phyloP scores from a whole-genome alignment of 1,284 basidiomycete species.

The Kalmanozyma brasiliensis region DNA sequence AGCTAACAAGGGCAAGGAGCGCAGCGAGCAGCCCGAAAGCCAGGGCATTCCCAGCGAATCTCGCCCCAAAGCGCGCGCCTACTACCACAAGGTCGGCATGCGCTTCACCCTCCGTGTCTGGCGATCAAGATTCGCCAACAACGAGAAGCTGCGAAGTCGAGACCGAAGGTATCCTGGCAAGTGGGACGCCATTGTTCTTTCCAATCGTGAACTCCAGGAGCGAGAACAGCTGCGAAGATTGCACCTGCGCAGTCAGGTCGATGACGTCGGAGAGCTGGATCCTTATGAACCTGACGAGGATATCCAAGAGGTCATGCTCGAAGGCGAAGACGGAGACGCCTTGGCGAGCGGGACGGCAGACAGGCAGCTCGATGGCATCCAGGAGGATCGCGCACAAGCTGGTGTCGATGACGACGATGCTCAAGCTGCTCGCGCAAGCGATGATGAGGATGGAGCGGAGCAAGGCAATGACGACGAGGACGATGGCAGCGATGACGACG shows the following conservation, averaged over 20 bases:
- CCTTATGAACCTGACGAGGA: conserved; percentile 53
- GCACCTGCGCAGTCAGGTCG: conserved; percentile 46
- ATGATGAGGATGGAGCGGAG: conserved; percentile 13
- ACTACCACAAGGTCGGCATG: conserved; percentile 64
- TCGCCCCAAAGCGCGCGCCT: conserved; percentile 50
- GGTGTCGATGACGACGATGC: conserved; percentile 24
- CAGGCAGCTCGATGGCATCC: conserved; percentile 3
- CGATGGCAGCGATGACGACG: conserved; percentile 37
- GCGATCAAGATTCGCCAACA: conserved; percentile 50
- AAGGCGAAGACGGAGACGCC: conserved; percentile 4
- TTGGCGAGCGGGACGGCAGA: conserved; percentile 9
- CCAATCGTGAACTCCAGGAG: conserved; percentile 50
- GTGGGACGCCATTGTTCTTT: conserved; percentile 57
- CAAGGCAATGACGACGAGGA: conserved; percentile 27
- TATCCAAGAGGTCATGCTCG: conserved; percentile 13
- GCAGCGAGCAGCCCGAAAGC: conserved; percentile 27
- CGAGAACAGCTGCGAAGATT: conserved; percentile 44
- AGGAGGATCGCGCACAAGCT: conserved; percentile 1
- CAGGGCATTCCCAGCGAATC: conserved; percentile 22
- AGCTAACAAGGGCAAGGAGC: conserved; percentile 49
- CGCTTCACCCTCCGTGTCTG: conserved; percentile 61
- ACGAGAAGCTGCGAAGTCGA: conserved; percentile 48
- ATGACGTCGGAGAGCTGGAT: conserved; percentile 51
- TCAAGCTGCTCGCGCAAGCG: conserved; percentile 7
- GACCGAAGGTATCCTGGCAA: conserved; percentile 54